Evolutionary conservation across 768 basidiomycete species (phyloP).

Genomic region (Daedaleopsis nitida): DNA sequence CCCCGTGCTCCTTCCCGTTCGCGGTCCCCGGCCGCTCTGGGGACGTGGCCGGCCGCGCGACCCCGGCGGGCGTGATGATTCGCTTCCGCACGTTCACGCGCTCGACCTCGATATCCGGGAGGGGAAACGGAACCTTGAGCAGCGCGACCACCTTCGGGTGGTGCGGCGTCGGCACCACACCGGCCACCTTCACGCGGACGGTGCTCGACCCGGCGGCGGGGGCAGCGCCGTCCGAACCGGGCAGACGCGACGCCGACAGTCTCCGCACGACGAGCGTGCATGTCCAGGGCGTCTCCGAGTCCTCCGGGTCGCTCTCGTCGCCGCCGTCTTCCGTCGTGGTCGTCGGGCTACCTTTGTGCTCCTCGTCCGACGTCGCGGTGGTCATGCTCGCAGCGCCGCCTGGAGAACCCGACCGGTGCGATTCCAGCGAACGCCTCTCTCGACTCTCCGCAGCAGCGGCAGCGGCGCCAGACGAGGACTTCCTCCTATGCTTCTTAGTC

Average conservation of each 20-base stretch:
- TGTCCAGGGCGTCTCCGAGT: slow-evolving; percentile 95
- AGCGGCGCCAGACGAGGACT: slow-evolving; percentile 1
- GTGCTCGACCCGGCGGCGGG: slow-evolving; percentile 14
- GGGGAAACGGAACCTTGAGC: slow-evolving; percentile 87
- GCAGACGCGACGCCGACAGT: slow-evolving; percentile 24
- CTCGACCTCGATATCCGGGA: slow-evolving; percentile 81
- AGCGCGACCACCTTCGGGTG: slow-evolving; percentile 94
- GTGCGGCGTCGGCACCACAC: slow-evolving; percentile 89
- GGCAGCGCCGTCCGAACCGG: neutral
- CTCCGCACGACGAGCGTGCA: slow-evolving; percentile 76
- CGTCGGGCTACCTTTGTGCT: slow-evolving; percentile 11
- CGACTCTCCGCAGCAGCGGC: neutral
- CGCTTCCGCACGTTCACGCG: slow-evolving; percentile 55
- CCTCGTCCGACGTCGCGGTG: slow-evolving; percentile 20
- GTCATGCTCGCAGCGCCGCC: slow-evolving; percentile 15
- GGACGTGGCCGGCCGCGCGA: slow-evolving; percentile 29
- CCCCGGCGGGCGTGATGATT: slow-evolving; percentile 38
- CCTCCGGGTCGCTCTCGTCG: slow-evolving; percentile 92
- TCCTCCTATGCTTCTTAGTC: slow-evolving; percentile 15
- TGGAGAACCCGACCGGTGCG: slow-evolving; percentile 25
- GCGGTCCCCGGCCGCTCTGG: slow-evolving; percentile 10
- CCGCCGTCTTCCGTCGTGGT: slow-evolving; percentile 47
- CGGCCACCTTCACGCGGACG: slow-evolving; percentile 69
- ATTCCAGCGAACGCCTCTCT: slow-evolving; percentile 19
- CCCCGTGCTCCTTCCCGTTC: slow-evolving; percentile 25